Conservation (phyloP, 192 early-diverging fungal genomes). For the Coemansia sp. region DNA sequence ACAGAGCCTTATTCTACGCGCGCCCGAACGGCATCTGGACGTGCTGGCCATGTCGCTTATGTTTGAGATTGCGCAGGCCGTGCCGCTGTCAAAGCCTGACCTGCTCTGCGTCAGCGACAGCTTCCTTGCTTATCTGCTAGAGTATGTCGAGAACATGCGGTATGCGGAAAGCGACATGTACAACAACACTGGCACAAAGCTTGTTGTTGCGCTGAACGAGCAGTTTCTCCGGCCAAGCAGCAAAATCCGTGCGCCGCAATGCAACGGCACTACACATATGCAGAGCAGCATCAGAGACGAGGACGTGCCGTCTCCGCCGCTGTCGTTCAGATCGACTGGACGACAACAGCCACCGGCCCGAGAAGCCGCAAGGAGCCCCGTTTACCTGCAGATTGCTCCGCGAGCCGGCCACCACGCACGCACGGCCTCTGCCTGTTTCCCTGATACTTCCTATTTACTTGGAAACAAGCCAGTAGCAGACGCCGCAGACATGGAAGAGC, state of each 20-base stretch:
- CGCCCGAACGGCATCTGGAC: slow-evolving; percentile 31
- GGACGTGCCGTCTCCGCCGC: background rate
- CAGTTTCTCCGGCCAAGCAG: slow-evolving; percentile 21
- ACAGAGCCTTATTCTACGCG: slow-evolving; percentile 30
- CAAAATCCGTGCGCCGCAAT: background rate
- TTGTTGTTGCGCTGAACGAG: slow-evolving; percentile 54
- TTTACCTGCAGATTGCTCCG: background rate
- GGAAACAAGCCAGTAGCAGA: background rate
- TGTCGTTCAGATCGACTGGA: slow-evolving; percentile 6
- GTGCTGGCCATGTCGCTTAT: slow-evolving; percentile 56
- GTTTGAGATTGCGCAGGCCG: slow-evolving; percentile 56
- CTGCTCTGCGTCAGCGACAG: slow-evolving; percentile 35
- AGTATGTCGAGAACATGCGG: slow-evolving; percentile 54
- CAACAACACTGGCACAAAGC: slow-evolving; percentile 56
- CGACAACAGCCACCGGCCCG: background rate
- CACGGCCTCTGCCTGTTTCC: slow-evolving; percentile 4
- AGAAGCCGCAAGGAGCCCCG: background rate
- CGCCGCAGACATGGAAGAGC: background rate
- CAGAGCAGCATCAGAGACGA: background rate
- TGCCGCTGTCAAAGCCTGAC: slow-evolving; percentile 39
- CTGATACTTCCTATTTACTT: background rate
- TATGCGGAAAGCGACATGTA: slow-evolving; percentile 55
- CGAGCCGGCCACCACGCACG: slow-evolving; percentile 8
- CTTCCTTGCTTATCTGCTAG: slow-evolving; percentile 39
- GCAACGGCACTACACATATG: background rate